Conservation (phyloP, 2,329 filamentous ascomycete species). For the Aureobasidium pullulans region DNA sequence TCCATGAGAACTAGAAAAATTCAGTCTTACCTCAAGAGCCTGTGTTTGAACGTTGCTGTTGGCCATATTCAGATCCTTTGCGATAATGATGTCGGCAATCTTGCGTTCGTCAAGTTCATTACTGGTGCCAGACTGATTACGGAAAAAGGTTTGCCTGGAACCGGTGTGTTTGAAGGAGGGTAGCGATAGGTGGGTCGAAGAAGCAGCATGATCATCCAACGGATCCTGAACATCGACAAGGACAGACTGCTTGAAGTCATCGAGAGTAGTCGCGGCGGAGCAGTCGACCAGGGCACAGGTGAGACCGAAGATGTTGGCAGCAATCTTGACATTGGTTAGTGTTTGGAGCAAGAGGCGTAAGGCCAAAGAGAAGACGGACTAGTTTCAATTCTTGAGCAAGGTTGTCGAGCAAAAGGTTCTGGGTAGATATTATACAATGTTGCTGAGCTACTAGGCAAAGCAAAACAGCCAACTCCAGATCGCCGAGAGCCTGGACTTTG, state of each 20-base stretch:
- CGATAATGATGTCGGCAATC: constrained; percentile 78
- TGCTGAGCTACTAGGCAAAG: constrained; percentile 74
- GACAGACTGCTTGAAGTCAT: constrained; percentile 70
- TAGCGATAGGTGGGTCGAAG: not conserved
- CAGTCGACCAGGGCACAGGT: constrained; percentile 65
- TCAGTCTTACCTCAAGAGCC: constrained; percentile 42
- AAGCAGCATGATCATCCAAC: not conserved
- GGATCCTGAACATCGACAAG: constrained; percentile 36
- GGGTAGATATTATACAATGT: constrained; percentile 81
- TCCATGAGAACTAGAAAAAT: constrained; percentile 23
- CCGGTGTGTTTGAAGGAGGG: not conserved
- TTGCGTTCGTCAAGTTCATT: constrained; percentile 39
- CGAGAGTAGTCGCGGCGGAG: constrained; percentile 63
- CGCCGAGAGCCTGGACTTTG: constrained; percentile 70
- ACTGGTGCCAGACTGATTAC: constrained; percentile 2
- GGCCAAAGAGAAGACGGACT: constrained; percentile 35
- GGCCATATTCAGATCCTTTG: constrained; percentile 68
- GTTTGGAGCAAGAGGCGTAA: not conserved
- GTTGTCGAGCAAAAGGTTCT: constrained; percentile 53
- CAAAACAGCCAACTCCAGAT: constrained; percentile 79
- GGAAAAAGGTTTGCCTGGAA: constrained; percentile 1
- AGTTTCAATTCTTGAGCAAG: constrained; percentile 68
- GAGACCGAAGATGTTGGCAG: constrained; percentile 59
- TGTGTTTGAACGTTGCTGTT: constrained; percentile 76
- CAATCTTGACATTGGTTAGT: constrained; percentile 14